These are phyloP conservation scores for Populus deltoides DNA, from an alignment of 345 rosid species.

Conservation along the genomic window DNA sequence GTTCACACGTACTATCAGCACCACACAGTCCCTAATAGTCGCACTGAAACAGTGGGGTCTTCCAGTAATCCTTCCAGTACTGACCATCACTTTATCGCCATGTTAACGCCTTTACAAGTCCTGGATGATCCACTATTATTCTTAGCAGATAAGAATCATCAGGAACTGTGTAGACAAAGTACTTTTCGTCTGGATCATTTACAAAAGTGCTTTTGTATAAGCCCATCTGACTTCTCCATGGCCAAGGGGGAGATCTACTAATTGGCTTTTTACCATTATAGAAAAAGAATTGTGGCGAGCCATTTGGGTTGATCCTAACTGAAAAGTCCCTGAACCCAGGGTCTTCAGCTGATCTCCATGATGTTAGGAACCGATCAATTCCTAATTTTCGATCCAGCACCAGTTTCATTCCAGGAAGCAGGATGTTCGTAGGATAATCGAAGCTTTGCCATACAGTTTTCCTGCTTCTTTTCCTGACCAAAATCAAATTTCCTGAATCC, in stretches of 20 bases:
- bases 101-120: background rate
- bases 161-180: background rate
- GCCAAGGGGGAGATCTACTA: background rate
- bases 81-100: slow-evolving; percentile 5
- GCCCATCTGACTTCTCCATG: background rate
- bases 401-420: no score
- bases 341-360: background rate
- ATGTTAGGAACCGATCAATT: no score
- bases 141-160: background rate
- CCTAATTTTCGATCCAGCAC: no score
- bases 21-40: slow-evolving; percentile 16
- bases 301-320: background rate
- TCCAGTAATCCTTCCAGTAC: slow-evolving; percentile 7
- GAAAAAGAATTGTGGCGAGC: background rate
- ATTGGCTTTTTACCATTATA: background rate
- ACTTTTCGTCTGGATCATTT: background rate
- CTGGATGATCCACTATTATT: background rate
- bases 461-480: background rate
- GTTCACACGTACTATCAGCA: background rate
- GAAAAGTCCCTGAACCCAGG: background rate
- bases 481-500: background rate
- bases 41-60: background rate
- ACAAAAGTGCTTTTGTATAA: background rate
- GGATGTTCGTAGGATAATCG: background rate
- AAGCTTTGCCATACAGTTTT: background rate